Evolutionary conservation across 2,329 filamentous ascomycete genomes (phyloP).

Genomic region (Basipetospora chlamydospora): DNA sequence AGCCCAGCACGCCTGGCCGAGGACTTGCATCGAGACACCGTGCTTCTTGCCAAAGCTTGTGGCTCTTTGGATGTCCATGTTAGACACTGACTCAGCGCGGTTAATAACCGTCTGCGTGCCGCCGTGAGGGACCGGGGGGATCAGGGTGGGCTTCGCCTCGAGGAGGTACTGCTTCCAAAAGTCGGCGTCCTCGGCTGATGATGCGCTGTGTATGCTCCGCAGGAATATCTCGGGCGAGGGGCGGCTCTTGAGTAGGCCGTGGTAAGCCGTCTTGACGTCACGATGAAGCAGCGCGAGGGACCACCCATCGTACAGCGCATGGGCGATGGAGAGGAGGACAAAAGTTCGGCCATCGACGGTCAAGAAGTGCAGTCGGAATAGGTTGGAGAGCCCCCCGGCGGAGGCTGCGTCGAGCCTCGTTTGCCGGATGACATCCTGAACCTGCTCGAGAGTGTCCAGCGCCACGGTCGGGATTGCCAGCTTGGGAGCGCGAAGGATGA

Average conservation of each 20-base stretch:
- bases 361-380: constrained; percentile 36
- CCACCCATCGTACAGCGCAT: constrained; percentile 83
- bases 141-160: constrained; percentile 25
- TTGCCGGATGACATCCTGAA: constrained; percentile 19
- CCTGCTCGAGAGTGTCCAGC: constrained; percentile 17
- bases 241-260: constrained; percentile 23
- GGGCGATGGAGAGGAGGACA: constrained; percentile 57
- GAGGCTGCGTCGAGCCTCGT: constrained; percentile 22
- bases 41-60: constrained; percentile 48
- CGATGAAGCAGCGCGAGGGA: constrained; percentile 62
- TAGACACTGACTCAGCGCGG: constrained; percentile 1
- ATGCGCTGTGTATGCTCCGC: neutral
- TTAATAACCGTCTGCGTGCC: neutral
- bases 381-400: constrained; percentile 18
- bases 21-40: constrained; percentile 58
- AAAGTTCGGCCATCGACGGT: constrained; percentile 20
- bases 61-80: constrained; percentile 8
- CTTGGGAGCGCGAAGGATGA: constrained; percentile 19
- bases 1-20: constrained; percentile 67
- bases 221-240: constrained; percentile 39
- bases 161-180: constrained; percentile 65
- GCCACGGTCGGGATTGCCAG: constrained; percentile 11
- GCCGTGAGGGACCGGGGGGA: constrained; percentile 9
- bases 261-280: constrained; percentile 54
- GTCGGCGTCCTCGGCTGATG: constrained; percentile 10